phyloP scores from a whole-genome alignment of 768 basidiomycete genomes.

The Tylopilus cervinicoccineus region DNA sequence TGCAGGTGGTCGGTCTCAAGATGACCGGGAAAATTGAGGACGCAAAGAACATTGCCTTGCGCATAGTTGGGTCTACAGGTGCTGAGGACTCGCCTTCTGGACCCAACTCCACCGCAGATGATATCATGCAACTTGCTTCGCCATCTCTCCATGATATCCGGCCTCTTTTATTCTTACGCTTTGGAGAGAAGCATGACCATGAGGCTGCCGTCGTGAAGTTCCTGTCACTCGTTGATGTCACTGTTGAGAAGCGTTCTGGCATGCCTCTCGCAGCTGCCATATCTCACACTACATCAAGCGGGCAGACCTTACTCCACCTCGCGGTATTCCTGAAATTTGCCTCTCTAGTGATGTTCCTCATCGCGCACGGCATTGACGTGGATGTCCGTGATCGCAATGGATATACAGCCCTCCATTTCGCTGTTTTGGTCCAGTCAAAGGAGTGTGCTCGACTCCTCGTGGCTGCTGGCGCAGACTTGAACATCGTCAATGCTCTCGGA shows the following conservation, averaged over 20 bases:
- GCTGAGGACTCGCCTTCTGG: slow-evolving; percentile 41
- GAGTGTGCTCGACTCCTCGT: slow-evolving; percentile 65
- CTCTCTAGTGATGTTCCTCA: slow-evolving; percentile 65
- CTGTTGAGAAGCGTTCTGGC: slow-evolving; percentile 40
- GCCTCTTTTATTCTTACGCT: slow-evolving; percentile 51
- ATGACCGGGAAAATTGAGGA: slow-evolving; percentile 96
- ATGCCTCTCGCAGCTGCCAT: slow-evolving; percentile 52
- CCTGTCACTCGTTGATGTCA: slow-evolving; percentile 71
- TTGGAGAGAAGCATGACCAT: slow-evolving; percentile 57
- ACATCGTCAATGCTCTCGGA: slow-evolving; percentile 70
- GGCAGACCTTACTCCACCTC: slow-evolving; percentile 88
- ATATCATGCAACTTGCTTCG: slow-evolving; percentile 53
- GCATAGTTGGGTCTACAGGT: slow-evolving; percentile 79
- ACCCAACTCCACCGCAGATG: slow-evolving; percentile 31
- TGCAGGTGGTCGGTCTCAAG: slow-evolving; percentile 93
- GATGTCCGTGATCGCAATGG: slow-evolving; percentile 89
- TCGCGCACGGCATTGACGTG: slow-evolving; percentile 68
- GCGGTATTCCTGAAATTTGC: slow-evolving; percentile 77
- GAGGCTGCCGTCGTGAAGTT: slow-evolving; percentile 78
- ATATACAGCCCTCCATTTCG: slow-evolving; percentile 86
- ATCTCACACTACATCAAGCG: slow-evolving; percentile 64
- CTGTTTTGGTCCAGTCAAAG: slow-evolving; percentile 60
- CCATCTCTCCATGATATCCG: slow-evolving; percentile 49
- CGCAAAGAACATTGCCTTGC: slow-evolving; percentile 88
- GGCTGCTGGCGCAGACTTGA: slow-evolving; percentile 75